These are phyloP conservation scores for Margaritispora aquatica DNA, from an alignment of 495 filamentous ascomycete species.

Conservation along the genomic window DNA sequence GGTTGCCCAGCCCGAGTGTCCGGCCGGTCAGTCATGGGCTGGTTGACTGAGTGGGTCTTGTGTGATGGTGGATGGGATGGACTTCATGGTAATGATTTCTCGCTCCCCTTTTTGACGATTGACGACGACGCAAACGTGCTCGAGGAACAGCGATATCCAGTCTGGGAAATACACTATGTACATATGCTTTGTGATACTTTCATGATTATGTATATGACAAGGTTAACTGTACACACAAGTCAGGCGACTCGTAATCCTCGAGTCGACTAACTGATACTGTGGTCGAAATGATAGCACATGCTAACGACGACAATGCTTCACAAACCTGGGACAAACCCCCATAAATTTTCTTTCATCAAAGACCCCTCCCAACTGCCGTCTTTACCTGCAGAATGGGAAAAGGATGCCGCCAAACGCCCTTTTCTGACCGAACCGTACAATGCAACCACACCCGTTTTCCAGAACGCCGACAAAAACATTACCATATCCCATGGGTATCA, in stretches of 20 bases:
- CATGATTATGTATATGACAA: background rate
- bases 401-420: background rate
- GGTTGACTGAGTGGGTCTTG: too few species aligned
- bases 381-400: background rate
- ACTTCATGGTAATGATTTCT: background rate
- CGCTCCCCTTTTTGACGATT: too few species aligned
- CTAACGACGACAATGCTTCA: background rate
- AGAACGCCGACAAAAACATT: constrained; percentile 6
- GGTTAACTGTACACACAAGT: too few species aligned
- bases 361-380: constrained; percentile 1
- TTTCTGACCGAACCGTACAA: background rate
- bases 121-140: too few species aligned
- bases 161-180: too few species aligned
- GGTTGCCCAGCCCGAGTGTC: too few species aligned
- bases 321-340: background rate
- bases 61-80: background rate
- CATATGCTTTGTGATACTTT: background rate
- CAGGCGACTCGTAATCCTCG: background rate
- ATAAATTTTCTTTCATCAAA: background rate
- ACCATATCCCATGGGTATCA: constrained; percentile 20
- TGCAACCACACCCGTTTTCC: too few species aligned
- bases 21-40: too few species aligned
- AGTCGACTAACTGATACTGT: background rate
- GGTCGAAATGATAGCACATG: background rate
- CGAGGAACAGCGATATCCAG: too few species aligned